Evolutionary conservation across 768 basidiomycete genomes (phyloP).

Genomic region (Boletus speciosus): DNA sequence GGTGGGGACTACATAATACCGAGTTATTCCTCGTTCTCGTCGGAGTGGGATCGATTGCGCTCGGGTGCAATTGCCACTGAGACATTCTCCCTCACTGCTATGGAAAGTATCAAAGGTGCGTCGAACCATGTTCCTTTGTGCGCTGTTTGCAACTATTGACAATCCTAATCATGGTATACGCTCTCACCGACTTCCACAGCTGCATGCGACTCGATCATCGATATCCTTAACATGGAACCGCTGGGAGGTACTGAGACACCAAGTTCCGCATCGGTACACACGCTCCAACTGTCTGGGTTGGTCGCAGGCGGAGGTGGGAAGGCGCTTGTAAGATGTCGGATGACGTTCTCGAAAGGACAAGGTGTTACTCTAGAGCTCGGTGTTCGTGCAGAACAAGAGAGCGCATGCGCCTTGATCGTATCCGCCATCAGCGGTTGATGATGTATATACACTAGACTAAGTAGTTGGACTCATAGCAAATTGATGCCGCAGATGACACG

Average conservation of each 20-base stretch:
- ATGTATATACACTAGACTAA: background rate
- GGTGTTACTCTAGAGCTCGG: slow-evolving; percentile 92
- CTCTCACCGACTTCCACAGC: slow-evolving; percentile 44
- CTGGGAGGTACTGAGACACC: slow-evolving; percentile 88
- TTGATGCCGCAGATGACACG: slow-evolving; percentile 1
- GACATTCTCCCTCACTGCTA: slow-evolving; percentile 87
- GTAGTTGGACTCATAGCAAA: slow-evolving; percentile 3
- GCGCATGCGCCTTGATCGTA: slow-evolving; percentile 82
- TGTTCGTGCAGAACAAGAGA: slow-evolving; percentile 88
- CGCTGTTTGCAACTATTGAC: slow-evolving; percentile 13
- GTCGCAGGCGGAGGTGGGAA: slow-evolving; percentile 94
- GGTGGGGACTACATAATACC: slow-evolving; percentile 94
- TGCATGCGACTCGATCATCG: slow-evolving; percentile 93
- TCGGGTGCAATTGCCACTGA: slow-evolving; percentile 79
- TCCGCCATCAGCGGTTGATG: slow-evolving; percentile 76
- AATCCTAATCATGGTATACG: slow-evolving; percentile 14
- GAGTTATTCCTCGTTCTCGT: slow-evolving; percentile 86
- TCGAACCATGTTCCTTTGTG: slow-evolving; percentile 13
- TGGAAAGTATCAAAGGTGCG: slow-evolving; percentile 92
- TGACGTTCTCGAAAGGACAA: slow-evolving; percentile 87
- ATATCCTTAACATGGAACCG: slow-evolving; percentile 96
- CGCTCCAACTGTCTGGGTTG: slow-evolving; percentile 88
- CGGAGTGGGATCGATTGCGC: slow-evolving; percentile 93
- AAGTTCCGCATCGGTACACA: slow-evolving; percentile 82
- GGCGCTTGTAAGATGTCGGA: slow-evolving; percentile 88